Conservation (phyloP, 352 stramenopile genomes). For the Thalassiosira oceanica region DNA sequence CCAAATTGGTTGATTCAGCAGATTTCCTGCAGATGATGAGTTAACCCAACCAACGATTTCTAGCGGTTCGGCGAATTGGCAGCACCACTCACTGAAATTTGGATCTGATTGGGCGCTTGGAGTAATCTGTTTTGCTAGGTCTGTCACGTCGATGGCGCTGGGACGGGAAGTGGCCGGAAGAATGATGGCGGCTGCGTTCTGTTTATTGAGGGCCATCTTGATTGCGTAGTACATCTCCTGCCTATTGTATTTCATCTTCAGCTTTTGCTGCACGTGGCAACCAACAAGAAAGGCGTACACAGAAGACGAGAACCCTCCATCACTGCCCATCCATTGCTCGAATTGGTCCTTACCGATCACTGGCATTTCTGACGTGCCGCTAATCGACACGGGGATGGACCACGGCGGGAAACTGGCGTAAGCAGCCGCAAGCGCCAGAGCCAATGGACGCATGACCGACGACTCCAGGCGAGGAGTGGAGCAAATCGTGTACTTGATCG, state of each 20-base stretch:
- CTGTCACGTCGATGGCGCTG: neutral
- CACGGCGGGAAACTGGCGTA: neutral
- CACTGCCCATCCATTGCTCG: constrained; percentile 7
- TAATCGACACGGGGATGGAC: constrained; percentile 4
- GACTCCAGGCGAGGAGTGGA: neutral
- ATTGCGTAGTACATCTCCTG: neutral
- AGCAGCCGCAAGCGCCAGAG: neutral
- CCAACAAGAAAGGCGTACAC: constrained; percentile 6
- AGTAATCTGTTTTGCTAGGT: neutral
- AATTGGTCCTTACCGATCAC: neutral
- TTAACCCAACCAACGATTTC: no score
- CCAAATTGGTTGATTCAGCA: neutral
- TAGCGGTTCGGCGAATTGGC: neutral
- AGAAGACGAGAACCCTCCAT: constrained; percentile 20
- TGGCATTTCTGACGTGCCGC: neutral
- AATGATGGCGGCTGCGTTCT: no score
- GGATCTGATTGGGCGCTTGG: neutral
- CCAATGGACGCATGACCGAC: neutral
- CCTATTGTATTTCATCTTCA: neutral
- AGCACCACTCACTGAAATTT: neutral
- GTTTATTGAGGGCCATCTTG: neutral
- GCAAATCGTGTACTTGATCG: constrained; percentile 1
- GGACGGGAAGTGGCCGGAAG: no score
- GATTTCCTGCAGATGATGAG: no score
- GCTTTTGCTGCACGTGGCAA: constrained; percentile 5